A percentile compares a stretch with the other conserved stretches of the same genome.
These are phyloP conservation scores for Conringia planisiliqua DNA, from an alignment of 345 rosid genomes.

Conservation along the genomic window DNA sequence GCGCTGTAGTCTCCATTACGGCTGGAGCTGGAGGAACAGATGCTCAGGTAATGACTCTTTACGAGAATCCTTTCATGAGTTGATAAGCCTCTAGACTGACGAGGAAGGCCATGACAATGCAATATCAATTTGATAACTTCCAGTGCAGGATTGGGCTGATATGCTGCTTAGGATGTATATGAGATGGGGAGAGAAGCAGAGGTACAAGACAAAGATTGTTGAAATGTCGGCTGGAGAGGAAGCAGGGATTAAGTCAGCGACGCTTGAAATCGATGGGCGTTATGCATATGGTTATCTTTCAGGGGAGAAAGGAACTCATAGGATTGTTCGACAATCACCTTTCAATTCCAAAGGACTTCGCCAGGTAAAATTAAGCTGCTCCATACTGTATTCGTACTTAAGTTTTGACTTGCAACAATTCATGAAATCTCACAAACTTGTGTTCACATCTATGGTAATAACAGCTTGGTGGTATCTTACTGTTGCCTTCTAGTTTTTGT, in stretches of 20 bases:
- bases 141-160: conserved; percentile 99
- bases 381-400: neutral
- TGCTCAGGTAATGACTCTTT: conserved; percentile 69
- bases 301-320: conserved; percentile 95
- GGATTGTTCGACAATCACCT: conserved; percentile 95
- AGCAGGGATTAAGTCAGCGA: conserved; percentile 95
- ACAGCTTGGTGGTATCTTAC: neutral
- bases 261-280: conserved; percentile 81
- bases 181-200: conserved; percentile 98
- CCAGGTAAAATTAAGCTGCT: conserved; percentile 51
- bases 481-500: neutral
- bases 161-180: conserved; percentile 94
- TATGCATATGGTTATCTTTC: conserved; percentile 91
- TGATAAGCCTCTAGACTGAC: neutral
- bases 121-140: conserved; percentile 24
- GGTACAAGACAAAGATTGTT: conserved; percentile 75
- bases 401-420: neutral
- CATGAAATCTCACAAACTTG: neutral
- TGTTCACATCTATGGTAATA: neutral
- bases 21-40: conserved; percentile 99
- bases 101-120: neutral
- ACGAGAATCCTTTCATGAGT: neutral
- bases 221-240: conserved; percentile 92
- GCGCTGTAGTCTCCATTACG: conserved; percentile 74
- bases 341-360: conserved; percentile 96